Base-by-base conservation (phyloP, 306 rosid species). In the Cotoneaster glaucophyllus region DNA sequence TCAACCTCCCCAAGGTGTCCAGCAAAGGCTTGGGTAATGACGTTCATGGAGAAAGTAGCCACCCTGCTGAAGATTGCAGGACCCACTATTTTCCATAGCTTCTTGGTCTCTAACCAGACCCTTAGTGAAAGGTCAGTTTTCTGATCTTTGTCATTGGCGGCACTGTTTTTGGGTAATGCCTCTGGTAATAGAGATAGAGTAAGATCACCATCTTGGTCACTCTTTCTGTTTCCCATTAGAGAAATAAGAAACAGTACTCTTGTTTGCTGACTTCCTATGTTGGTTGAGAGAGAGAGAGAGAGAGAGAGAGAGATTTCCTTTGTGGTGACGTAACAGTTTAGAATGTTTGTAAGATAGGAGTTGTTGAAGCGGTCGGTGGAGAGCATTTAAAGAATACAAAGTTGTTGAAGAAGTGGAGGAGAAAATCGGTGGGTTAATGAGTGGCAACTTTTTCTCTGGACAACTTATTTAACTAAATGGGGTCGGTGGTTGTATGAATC, bases 31-130 rank as follows among this genome's bases (percentile, higher is more conserved):
- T 85, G 97, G 15, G 93, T 88, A 14, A 92, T 66, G 21, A 92
- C 87, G 80, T 89, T 89, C 97, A 92, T 92, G 81, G 90, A 39
- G 86, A 44, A 90, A 0, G 82, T 0, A 4, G 90, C 89, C 8
- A 88, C 12, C 22, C 93, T 90, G 82, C 93, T 88, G 86, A 92
- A 85, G 64, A 92, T 92, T 21, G 96, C 74, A 15, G 96, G 97
- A 2, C 97, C 97, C 3, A 90, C 96, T 7, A 92, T 85, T 8
- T 31, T 48, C 97, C 97, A 92, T 81, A 92, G 85, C 74, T 90
- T 81, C 85, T 78, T 84, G 4, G 90, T 62, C 77, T 92, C 97
- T 0, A 78, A 9, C 87, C 95, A 91, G 10, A 91, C 32, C 56
- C 80, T 83, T 6, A 74, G 9, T 0, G 62, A 5, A 18, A 81